These are phyloP conservation scores for Fusarium gaditjirri DNA, from an alignment of 2,329 filamentous ascomycete species.

Conservation along the genomic window DNA sequence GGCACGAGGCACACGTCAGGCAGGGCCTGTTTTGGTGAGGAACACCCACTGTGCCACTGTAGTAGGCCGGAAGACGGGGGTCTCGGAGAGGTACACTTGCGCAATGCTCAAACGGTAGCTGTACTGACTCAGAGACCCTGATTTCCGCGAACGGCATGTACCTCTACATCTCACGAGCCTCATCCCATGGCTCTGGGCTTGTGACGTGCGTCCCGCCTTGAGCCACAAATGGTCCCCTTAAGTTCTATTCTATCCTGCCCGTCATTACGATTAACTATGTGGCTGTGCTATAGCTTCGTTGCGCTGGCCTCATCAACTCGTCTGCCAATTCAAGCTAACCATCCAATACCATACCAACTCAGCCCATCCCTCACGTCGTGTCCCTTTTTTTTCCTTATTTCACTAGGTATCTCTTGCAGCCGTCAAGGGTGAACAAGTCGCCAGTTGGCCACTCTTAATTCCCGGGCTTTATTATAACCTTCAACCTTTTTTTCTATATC, in stretches of 20 bases:
- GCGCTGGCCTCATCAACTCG: constrained; percentile 45
- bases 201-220: constrained; percentile 31
- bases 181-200: constrained; percentile 16
- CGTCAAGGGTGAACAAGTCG: constrained; percentile 37
- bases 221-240: constrained; percentile 20
- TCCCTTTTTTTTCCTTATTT: constrained; percentile 36
- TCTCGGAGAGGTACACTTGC: constrained; percentile 22
- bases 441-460: constrained; percentile 31
- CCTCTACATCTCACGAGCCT: constrained; percentile 14
- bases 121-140: neutral
- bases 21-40: constrained; percentile 36
- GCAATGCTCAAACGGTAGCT: neutral
- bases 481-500: constrained; percentile 4
- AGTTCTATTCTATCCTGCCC: constrained; percentile 13
- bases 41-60: constrained; percentile 32
- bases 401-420: constrained; percentile 15
- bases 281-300: constrained; percentile 46
- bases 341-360: constrained; percentile 25
- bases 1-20: constrained; percentile 43
- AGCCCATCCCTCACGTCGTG: constrained; percentile 36
- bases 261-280: constrained; percentile 32
- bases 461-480: constrained; percentile 17
- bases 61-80: constrained; percentile 31
- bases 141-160: neutral
- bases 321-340: constrained; percentile 29